A percentile compares a stretch with the other conserved stretches of the same genome.
Evolutionary conservation across 352 stramenopile species (phyloP).

Genomic region (Phytophthora multivora): DNA sequence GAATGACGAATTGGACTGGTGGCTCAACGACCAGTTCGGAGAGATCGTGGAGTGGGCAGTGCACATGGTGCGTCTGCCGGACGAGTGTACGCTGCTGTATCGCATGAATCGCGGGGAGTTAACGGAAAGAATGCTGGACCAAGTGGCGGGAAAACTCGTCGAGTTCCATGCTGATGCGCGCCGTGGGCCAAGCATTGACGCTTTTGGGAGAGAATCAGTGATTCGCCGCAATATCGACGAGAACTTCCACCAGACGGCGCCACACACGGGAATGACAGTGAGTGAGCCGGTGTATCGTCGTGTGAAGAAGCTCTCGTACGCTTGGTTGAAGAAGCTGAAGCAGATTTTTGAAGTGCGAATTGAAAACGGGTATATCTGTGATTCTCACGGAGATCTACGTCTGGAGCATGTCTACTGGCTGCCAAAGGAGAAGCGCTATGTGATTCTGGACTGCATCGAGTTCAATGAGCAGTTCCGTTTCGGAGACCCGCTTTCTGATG

Average conservation of each 20-base stretch:
- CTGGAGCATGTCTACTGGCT: conserved; percentile 73
- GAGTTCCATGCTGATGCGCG: conserved; percentile 62
- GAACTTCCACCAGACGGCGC: conserved; percentile 68
- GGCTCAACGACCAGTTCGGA: conserved; percentile 64
- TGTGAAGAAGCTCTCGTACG: conserved; percentile 60
- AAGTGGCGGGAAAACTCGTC: conserved; percentile 55
- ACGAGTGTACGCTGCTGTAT: conserved; percentile 56
- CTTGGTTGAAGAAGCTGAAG: conserved; percentile 47
- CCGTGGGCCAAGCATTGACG: conserved; percentile 57
- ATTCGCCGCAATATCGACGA: conserved; percentile 72
- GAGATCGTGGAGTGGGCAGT: conserved; percentile 83
- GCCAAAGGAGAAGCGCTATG: conserved; percentile 28
- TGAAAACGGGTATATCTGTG: conserved; percentile 64
- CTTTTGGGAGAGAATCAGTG: conserved; percentile 55
- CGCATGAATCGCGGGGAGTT: conserved; percentile 39
- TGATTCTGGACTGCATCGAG: conserved; percentile 79
- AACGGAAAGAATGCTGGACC: conserved; percentile 38
- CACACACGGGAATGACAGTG: conserved; percentile 55
- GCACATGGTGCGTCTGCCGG: conserved; percentile 68
- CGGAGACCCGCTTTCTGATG: conserved; percentile 66
- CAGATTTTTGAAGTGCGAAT: conserved; percentile 47
- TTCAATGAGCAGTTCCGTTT: conserved; percentile 85
- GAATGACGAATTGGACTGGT: conserved; percentile 63
- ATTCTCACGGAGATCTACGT: conserved; percentile 70
- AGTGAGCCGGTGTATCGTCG: conserved; percentile 51